These are phyloP conservation scores for Trifolium pratense DNA, from an alignment of 306 rosid genomes.

Conservation along the genomic window DNA sequence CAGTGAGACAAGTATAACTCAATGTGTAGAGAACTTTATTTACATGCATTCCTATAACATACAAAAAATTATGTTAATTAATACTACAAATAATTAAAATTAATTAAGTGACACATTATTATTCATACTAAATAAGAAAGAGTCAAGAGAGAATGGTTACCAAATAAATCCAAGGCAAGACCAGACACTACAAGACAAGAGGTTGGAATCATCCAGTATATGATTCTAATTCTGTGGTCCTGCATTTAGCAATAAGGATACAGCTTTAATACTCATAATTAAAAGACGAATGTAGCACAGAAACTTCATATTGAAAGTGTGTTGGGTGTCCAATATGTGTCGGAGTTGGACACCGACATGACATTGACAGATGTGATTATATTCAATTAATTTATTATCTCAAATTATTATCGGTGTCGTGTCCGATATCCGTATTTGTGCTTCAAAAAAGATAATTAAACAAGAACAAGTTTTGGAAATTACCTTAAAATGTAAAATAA, in stretches of 20 bases:
- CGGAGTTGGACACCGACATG: neutral
- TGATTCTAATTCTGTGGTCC: slow-evolving; percentile 79
- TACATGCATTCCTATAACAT: slow-evolving; percentile 68
- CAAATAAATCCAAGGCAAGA: slow-evolving; percentile 65
- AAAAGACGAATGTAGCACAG: neutral
- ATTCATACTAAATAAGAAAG: neutral
- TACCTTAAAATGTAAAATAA: slow-evolving; percentile 87
- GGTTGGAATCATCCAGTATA: slow-evolving; percentile 79
- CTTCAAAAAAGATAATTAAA: neutral
- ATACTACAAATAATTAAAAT: slow-evolving; percentile 1
- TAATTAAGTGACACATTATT: neutral
- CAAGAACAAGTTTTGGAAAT: neutral
- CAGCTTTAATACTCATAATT: neutral
- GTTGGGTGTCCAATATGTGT: neutral
- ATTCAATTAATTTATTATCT: neutral
- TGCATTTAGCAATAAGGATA: slow-evolving; percentile 45
- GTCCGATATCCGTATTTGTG: neutral
- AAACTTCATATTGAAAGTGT: neutral
- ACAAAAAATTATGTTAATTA: slow-evolving; percentile 20
- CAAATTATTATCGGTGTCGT: neutral
- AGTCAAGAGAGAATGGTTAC: slow-evolving; percentile 41
- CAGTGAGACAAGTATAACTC: slow-evolving; percentile 86
- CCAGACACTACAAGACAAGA: slow-evolving; percentile 66
- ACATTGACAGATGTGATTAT: neutral
- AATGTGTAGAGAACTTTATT: slow-evolving; percentile 89